These are phyloP conservation scores for Annona cherimola DNA, from an alignment of 164 flowering plant species.

Conservation along the genomic window DNA sequence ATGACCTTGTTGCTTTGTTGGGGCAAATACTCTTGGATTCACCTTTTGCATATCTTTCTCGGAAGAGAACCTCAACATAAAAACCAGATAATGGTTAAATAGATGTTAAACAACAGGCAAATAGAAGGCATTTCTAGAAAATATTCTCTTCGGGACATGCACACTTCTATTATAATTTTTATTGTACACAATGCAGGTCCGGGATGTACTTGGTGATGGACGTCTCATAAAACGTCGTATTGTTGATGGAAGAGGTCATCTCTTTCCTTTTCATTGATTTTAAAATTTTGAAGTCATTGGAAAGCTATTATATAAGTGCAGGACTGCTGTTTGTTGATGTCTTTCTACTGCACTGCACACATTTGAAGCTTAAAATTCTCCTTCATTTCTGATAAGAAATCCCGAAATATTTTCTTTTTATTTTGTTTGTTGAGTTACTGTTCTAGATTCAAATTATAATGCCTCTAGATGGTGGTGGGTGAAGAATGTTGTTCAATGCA, in stretches of 20 bases:
- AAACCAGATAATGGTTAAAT: background rate
- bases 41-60: background rate
- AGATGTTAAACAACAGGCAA: background rate
- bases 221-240: constrained; percentile 92
- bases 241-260: constrained; percentile 87
- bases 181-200: constrained; percentile 42
- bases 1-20: background rate
- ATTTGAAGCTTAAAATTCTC: background rate
- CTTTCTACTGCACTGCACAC: background rate
- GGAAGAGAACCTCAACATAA: background rate
- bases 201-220: constrained; percentile 98
- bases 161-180: constrained; percentile 1
- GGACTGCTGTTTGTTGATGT: background rate
- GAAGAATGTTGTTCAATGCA: no score
- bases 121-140: background rate
- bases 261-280: background rate
- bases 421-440: no score
- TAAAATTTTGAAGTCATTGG: background rate
- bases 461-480: no score
- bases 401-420: no score
- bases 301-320: no score
- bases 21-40: background rate
- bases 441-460: no score
- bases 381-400: no score
- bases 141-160: background rate